These are phyloP conservation scores for Fraxinus xanthoxyloides DNA, from an alignment of 305 asterid species.

Conservation along the genomic window DNA sequence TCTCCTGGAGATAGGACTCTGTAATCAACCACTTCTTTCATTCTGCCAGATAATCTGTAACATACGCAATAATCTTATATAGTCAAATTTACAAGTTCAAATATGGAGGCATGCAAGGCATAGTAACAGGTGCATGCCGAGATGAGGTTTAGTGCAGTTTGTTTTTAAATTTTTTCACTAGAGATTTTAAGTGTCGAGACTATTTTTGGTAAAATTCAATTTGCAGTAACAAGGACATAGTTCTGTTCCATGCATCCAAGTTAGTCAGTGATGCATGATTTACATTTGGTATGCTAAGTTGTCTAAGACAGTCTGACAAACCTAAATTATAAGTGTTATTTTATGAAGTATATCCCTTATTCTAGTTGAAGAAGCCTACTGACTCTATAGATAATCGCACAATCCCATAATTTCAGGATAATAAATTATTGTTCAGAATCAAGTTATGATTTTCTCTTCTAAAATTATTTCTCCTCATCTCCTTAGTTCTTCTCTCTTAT, in stretches of 20 bases:
- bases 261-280: neutral
- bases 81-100: neutral
- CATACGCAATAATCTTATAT: neutral
- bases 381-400: neutral
- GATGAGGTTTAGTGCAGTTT: neutral
- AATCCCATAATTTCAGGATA: neutral
- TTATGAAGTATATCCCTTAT: neutral
- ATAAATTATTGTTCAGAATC: neutral
- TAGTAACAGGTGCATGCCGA: neutral
- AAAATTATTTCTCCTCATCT: neutral
- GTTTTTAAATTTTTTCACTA: neutral
- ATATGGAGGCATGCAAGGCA: neutral
- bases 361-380: neutral
- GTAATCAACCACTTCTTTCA: slow-evolving; percentile 61
- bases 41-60: slow-evolving; percentile 39
- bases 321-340: neutral
- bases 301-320: neutral
- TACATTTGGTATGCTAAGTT: neutral
- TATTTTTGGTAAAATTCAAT: neutral
- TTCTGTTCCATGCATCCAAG: neutral
- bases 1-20: slow-evolving; percentile 66
- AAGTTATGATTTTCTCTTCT: neutral
- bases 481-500: neutral
- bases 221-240: neutral
- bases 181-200: neutral